These are phyloP conservation scores for Turnera subulata DNA, from an alignment of 345 rosid genomes.

Conservation along the genomic window DNA sequence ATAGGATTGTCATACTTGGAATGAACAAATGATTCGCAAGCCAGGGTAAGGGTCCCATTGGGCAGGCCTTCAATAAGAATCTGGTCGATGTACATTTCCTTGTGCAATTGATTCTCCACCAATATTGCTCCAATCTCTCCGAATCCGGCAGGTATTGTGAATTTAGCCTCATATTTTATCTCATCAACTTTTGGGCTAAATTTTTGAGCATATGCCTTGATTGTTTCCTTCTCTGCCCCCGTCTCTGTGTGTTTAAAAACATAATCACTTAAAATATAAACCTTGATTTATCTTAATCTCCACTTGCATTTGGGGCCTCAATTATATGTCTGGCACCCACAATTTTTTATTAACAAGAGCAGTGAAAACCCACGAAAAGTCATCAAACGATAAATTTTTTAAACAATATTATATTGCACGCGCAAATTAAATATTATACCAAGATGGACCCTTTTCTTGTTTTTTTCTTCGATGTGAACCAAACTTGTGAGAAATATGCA, in stretches of 20 bases:
- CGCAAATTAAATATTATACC: no score
- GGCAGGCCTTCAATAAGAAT: constrained; percentile 15
- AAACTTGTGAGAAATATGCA: no score
- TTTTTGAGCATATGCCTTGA: constrained; percentile 14
- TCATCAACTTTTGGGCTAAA: constrained; percentile 1
- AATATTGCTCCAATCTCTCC: constrained; percentile 23
- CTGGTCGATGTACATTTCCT: constrained; percentile 15
- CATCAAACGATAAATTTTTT: no score
- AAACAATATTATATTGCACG: no score
- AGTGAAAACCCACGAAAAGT: no score
- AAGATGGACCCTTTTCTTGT: no score
- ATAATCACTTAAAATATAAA: no score
- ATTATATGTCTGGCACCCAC: no score
- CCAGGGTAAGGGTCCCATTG: constrained; percentile 8
- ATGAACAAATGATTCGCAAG: constrained; percentile 20
- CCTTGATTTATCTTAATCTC: no score
- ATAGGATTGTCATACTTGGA: constrained; percentile 11
- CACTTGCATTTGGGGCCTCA: no score
- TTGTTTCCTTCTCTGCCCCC: constrained; percentile 18
- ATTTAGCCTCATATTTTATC: constrained; percentile 15
- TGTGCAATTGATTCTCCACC: constrained; percentile 13
- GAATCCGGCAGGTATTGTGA: constrained; percentile 18
- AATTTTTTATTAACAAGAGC: no score
- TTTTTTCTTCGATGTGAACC: no score
- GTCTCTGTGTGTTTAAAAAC: background rate